phyloP scores from a whole-genome alignment of 257 asterid genomes.

The Solanum corneliomulleri region DNA sequence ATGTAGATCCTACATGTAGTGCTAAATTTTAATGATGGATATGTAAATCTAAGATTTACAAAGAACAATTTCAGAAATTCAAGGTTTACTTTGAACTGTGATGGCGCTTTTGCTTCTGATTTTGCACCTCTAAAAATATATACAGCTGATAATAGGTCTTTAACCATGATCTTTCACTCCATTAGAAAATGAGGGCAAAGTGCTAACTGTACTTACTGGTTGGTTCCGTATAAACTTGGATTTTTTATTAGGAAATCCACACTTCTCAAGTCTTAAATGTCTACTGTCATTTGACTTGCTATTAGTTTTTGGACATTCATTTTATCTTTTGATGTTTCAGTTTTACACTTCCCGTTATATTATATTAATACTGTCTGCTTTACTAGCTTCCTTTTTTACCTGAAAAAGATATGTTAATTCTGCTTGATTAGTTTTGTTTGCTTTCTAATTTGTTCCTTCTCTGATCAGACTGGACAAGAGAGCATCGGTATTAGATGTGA shows the following conservation, averaged over 20 bases:
- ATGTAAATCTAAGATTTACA: neutral
- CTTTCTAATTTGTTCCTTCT: neutral
- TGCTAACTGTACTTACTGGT: neutral
- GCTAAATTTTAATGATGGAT: neutral
- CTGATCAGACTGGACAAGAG: constrained; percentile 66
- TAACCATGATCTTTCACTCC: neutral
- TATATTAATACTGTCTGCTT: neutral
- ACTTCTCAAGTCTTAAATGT: neutral
- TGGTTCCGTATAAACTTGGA: neutral
- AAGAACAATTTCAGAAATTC: neutral
- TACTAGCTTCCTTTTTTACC: neutral
- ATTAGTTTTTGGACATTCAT: neutral
- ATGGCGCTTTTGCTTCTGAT: neutral
- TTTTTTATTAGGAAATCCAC: neutral
- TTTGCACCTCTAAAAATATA: neutral
- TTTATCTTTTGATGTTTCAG: neutral
- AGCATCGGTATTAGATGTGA: constrained; percentile 59
- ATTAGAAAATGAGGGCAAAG: neutral
- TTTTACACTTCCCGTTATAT: neutral
- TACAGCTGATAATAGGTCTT: neutral
- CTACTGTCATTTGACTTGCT: neutral
- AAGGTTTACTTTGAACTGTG: neutral
- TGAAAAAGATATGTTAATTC: neutral
- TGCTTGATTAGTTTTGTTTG: neutral
- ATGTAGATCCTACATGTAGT: neutral